phyloP scores from a whole-genome alignment of 768 basidiomycete species.

The Suillus hirtellus region DNA sequence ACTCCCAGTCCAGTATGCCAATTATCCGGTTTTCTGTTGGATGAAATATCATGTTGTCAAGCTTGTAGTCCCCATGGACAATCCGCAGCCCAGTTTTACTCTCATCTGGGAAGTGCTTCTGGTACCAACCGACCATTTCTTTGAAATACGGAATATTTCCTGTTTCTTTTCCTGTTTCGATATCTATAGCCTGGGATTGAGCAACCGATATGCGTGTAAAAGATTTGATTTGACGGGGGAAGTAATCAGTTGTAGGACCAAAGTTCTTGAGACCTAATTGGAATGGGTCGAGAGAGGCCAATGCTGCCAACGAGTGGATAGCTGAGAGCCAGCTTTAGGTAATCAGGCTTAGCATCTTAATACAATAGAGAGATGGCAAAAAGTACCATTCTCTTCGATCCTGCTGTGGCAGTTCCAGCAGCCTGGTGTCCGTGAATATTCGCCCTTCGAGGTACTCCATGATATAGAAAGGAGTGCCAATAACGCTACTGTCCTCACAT shows the following conservation, averaged over 20 bases:
- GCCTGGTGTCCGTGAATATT: constrained; percentile 84
- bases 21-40: constrained; percentile 89
- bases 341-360: not conserved
- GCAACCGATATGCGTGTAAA: constrained; percentile 78
- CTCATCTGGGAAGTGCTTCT: constrained; percentile 74
- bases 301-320: constrained; percentile 64
- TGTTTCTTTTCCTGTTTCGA: constrained; percentile 56
- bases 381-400: constrained; percentile 73
- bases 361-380: not conserved
- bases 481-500: constrained; percentile 73
- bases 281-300: constrained; percentile 63
- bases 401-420: constrained; percentile 64
- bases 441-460: constrained; percentile 96
- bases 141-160: constrained; percentile 78
- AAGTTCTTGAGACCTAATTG: constrained; percentile 69
- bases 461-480: constrained; percentile 92
- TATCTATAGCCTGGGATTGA: constrained; percentile 69
- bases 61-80: constrained; percentile 96
- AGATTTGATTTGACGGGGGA: constrained; percentile 91
- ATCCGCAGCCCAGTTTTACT: constrained; percentile 73
- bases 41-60: constrained; percentile 97
- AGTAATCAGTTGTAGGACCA: constrained; percentile 78
- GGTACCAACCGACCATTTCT: constrained; percentile 78
- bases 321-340: constrained; percentile 73
- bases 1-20: constrained; percentile 96